phyloP scores from a whole-genome alignment of 305 asterid species.

The Salvia sclarea region DNA sequence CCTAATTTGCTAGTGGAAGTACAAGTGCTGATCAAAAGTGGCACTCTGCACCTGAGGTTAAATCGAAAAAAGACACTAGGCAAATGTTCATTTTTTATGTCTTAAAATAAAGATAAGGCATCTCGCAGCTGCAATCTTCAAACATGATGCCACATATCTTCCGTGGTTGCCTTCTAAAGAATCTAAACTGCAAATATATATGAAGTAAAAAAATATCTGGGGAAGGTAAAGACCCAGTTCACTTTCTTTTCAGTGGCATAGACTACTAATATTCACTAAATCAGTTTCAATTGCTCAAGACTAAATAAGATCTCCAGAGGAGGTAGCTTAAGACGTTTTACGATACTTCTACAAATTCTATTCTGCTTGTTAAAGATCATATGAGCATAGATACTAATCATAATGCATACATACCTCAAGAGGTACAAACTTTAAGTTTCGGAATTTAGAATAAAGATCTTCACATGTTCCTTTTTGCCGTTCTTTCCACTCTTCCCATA shows the following conservation, averaged over 20 bases:
- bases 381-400: neutral
- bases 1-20: neutral
- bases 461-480: constrained; percentile 65
- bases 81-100: neutral
- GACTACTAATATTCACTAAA: constrained; percentile 9
- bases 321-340: constrained; percentile 6
- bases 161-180: constrained; percentile 5
- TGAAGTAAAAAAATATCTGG: constrained; percentile 11
- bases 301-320: constrained; percentile 21
- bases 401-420: constrained; percentile 64
- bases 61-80: too few relatives aligned
- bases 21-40: too few relatives aligned
- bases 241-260: constrained; percentile 4
- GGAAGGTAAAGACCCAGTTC: neutral
- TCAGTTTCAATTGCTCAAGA: constrained; percentile 14
- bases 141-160: neutral
- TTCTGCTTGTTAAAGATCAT: neutral
- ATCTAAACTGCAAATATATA: neutral
- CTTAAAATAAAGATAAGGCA: neutral
- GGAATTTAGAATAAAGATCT: constrained; percentile 64
- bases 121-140: neutral
- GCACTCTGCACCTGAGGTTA: too few relatives aligned
- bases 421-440: constrained; percentile 65
- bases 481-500: constrained; percentile 97
- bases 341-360: constrained; percentile 4